Conservation (phyloP, 306 rosid species). For the Parietaria judaica region DNA sequence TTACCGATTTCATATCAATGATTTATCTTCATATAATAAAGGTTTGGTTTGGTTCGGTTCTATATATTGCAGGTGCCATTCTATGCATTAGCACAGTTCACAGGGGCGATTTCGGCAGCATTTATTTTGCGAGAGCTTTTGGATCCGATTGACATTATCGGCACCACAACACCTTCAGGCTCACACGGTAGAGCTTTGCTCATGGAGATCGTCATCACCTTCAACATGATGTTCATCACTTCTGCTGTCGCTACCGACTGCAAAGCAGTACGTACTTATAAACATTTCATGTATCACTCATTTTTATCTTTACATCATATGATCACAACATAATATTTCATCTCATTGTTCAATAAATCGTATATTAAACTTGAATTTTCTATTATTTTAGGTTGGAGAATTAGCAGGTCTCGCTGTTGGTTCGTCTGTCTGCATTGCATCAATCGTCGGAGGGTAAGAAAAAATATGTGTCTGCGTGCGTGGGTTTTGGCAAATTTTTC, state of each 20-base stretch:
- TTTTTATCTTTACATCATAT: too few relatives aligned
- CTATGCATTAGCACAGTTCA: background rate
- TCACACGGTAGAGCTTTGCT: background rate
- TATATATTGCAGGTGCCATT: constrained; percentile 7
- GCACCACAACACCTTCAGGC: constrained; percentile 12
- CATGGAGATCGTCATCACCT: constrained; percentile 6
- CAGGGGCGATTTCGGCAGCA: constrained; percentile 9
- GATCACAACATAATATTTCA: too few relatives aligned
- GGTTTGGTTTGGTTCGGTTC: too few relatives aligned
- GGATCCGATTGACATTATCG: constrained; percentile 2
- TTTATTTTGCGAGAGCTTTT: background rate
- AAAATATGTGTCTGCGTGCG: background rate
- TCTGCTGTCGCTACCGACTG: constrained; percentile 7
- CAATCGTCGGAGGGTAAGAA: constrained; percentile 62
- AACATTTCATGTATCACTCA: background rate
- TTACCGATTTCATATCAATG: too few relatives aligned
- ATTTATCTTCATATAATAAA: too few relatives aligned
- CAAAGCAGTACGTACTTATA: constrained; percentile 4
- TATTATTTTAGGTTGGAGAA: constrained; percentile 31
- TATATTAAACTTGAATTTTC: too few relatives aligned
- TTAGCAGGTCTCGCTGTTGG: constrained; percentile 65
- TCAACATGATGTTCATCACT: constrained; percentile 9
- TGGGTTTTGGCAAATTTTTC: too few relatives aligned
- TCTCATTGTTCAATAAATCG: too few relatives aligned
- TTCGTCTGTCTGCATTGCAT: constrained; percentile 49